Evolutionary conservation across 495 filamentous ascomycete genomes (phyloP).

Genomic region (Lindgomyces ingoldianus): DNA sequence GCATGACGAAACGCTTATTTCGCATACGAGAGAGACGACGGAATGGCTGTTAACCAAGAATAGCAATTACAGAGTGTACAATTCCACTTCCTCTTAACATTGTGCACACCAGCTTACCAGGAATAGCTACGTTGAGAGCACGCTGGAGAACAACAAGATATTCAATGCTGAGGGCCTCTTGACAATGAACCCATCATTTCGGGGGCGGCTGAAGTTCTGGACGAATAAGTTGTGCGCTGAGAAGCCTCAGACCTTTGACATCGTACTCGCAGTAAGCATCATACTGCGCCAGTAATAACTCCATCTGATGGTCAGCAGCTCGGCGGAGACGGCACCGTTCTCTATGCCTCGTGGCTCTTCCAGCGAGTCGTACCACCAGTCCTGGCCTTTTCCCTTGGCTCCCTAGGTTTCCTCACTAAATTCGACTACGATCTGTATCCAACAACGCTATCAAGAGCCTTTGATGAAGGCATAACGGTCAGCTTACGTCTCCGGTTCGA

Average conservation of each 20-base stretch:
- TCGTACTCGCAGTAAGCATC: slow-evolving; percentile 68
- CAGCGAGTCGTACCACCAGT: slow-evolving; percentile 95
- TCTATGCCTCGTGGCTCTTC: slow-evolving; percentile 96
- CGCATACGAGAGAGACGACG: slow-evolving; percentile 72
- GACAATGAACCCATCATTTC: slow-evolving; percentile 55
- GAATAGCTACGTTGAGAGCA: slow-evolving; percentile 68
- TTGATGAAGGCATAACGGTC: slow-evolving; percentile 84
- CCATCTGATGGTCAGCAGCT: slow-evolving; percentile 48
- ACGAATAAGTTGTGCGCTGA: slow-evolving; percentile 71
- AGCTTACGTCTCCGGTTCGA: slow-evolving; percentile 87
- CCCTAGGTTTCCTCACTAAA: slow-evolving; percentile 92
- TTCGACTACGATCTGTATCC: slow-evolving; percentile 82
- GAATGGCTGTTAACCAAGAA: slow-evolving; percentile 80
- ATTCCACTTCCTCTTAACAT: background rate
- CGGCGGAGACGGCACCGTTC: slow-evolving; percentile 94
- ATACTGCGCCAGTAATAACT: background rate
- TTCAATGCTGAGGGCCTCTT: slow-evolving; percentile 71
- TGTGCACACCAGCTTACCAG: background rate
- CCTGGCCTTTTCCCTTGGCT: slow-evolving; percentile 86
- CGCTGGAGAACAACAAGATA: slow-evolving; percentile 63
- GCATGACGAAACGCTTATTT: slow-evolving; percentile 79
- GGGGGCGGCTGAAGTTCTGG: slow-evolving; percentile 76
- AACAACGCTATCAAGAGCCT: slow-evolving; percentile 68
- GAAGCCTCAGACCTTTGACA: slow-evolving; percentile 86
- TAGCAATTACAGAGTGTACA: slow-evolving; percentile 16